A percentile compares a stretch with the other conserved stretches of the same genome.
These are phyloP conservation scores for Phellinidium pouzarii DNA, from an alignment of 1,284 basidiomycete genomes.

Conservation along the genomic window DNA sequence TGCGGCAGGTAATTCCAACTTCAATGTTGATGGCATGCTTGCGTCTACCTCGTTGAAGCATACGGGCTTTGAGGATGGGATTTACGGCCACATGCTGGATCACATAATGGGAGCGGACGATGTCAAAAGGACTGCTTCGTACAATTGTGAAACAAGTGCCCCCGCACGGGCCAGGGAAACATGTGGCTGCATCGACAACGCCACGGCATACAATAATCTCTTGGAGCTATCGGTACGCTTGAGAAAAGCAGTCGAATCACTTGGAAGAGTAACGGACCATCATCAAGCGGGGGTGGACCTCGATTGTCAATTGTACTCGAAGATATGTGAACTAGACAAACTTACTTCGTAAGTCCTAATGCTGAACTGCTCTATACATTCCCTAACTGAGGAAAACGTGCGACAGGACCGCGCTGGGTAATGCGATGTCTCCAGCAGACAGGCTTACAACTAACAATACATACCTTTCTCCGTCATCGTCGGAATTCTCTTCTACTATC, in stretches of 20 bases:
- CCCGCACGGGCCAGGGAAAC: slow-evolving; percentile 28
- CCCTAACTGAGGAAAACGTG: background rate
- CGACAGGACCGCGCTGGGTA: slow-evolving; percentile 11
- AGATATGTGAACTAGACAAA: slow-evolving; percentile 48
- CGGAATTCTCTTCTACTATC: slow-evolving; percentile 9
- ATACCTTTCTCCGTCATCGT: slow-evolving; percentile 7
- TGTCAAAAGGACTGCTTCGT: background rate
- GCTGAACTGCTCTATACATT: background rate
- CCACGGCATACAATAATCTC: slow-evolving; percentile 45
- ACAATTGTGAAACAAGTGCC: slow-evolving; percentile 21
- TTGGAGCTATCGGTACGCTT: slow-evolving; percentile 57
- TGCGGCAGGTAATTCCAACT: slow-evolving; percentile 2
- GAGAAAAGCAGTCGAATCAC: slow-evolving; percentile 48
- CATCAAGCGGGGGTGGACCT: slow-evolving; percentile 29
- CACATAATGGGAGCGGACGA: slow-evolving; percentile 17
- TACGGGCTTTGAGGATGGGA: slow-evolving; percentile 11
- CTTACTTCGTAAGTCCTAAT: slow-evolving; percentile 45
- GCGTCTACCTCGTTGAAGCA: slow-evolving; percentile 5
- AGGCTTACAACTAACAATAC: slow-evolving; percentile 2
- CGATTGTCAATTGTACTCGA: slow-evolving; percentile 45
- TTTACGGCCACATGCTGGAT: slow-evolving; percentile 20
- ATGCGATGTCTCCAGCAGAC: slow-evolving; percentile 12
- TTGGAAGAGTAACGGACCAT: slow-evolving; percentile 46
- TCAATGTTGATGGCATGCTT: slow-evolving; percentile 10
- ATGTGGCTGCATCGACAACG: slow-evolving; percentile 53